phyloP scores from a whole-genome alignment of 306 rosid species.

The Quercus cerris region DNA sequence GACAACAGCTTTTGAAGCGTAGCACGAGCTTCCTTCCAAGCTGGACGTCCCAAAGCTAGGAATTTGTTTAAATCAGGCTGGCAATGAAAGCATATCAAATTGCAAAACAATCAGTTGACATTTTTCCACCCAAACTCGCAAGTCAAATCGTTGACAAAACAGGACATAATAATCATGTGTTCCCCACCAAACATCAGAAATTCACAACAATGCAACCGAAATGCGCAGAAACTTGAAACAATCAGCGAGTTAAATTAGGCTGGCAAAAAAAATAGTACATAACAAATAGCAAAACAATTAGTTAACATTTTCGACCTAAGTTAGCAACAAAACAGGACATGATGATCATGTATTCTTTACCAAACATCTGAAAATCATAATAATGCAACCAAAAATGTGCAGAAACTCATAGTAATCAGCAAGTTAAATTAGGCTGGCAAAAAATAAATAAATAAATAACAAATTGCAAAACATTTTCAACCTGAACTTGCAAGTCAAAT shows the following conservation, averaged over 20 bases:
- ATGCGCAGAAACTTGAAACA: background rate
- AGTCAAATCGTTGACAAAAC: background rate
- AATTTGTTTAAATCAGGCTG: constrained; percentile 87
- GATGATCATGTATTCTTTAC: no score
- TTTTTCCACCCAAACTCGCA: background rate
- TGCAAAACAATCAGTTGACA: constrained; percentile 11
- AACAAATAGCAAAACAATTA: no score
- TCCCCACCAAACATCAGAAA: background rate
- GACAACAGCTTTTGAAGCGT: constrained; percentile 86
- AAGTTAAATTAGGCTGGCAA: constrained; percentile 61
- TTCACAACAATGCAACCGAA: background rate
- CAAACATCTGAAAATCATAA: no score
- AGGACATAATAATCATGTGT: background rate
- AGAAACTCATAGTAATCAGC: no score
- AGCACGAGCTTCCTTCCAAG: constrained; percentile 96
- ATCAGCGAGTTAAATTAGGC: background rate
- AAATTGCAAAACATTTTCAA: background rate
- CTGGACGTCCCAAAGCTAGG: constrained; percentile 84
- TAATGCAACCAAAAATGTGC: no score
- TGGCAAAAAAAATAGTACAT: no score
- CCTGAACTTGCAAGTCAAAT: no score
- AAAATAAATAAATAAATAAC: background rate
- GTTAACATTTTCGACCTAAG: no score
- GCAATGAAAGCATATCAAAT: constrained; percentile 6
- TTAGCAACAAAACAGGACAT: no score